Evolutionary conservation across 768 basidiomycete species (phyloP), one percentile per base, ranked within the genome.

Genomic region (Obba rivulosa): DNA sequence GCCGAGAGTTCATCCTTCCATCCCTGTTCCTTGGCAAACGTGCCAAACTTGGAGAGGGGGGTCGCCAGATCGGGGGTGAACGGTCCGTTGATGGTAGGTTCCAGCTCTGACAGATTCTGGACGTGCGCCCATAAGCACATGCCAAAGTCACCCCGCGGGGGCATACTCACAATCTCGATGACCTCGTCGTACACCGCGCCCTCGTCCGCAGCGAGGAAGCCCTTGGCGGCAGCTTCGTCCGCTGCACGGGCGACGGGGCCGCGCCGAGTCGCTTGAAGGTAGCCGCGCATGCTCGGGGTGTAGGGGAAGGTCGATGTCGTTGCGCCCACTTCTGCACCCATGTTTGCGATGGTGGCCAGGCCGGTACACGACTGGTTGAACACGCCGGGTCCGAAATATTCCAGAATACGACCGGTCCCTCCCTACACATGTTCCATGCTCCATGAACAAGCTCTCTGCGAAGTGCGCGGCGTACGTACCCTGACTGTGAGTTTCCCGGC

Each of bases 321-420:
- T n/a, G 96, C 96, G 34, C 96, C 96, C n/a, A 98, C 94, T 73
- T 99, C 96, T 11, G 96, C 96, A 43, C 96, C 96, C 96, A 98
- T 99, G 68, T 99, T 98, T 38, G 91, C 87, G 47, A 99, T 87
- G 2, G 96, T 98, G 1, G 95, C 96, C 46, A 96, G 70, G 80
- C 92, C 93, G 54, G 96, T 98, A 64, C 92, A 96, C 16, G 94
- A 97, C 59, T 95, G 92, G 45, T 74, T 73, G 50, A 74, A 75
- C 9, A 98, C 92, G 9, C 95, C 94, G 21, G 92, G 85, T 1
- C 96, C 96, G 65, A 92, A 97, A 67, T 99, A 99, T 67, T 98
- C 96, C 50, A 98, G 72, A 56, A 99, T 94, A 48, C 86, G 79
- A 31, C 96, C 95, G 11, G 96, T 98, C 14, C 96, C 96, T 11